Base-by-base conservation (phyloP, 2,329 filamentous ascomycete genomes). In the Harringtonia lauricola region DNA sequence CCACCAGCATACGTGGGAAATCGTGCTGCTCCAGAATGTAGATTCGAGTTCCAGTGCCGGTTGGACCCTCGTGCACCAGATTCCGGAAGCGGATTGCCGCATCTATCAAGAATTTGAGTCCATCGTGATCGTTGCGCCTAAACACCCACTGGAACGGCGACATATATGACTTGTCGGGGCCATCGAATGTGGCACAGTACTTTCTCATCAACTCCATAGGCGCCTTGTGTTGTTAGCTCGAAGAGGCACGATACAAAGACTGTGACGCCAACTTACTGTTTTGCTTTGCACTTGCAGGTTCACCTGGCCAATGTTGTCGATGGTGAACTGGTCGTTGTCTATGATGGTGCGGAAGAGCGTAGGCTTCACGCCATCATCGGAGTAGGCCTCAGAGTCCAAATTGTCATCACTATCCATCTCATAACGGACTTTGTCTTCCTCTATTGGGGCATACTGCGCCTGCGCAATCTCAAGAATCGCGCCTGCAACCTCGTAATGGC, bases 241-340 rank as follows among this genome's bases (percentile, higher is more conserved):
- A 10, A n/a, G 24, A 14, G 13, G 15, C 14, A 24, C 28, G 26
- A 21, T 8, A 31, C 5, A 14, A 8, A 31, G 30, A 8, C 5
- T 8, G 15, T n/a, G 4, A 31, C 17, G n/a, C n/a, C n/a, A 17
- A 39, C 44, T 13, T 41, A 44, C 41, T 8, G 71, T 61, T 15
- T 67, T 62, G 45, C 82, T 84, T 55, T 84, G 79, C 46, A 87
- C 81, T 44, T 81, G 70, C 55, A 74, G 79, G 0, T 75, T 76
- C 4, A 83, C 67, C 50, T 85, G 74, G 0, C 83, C 83, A 45
- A 92, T 70, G 51, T 86, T 78, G 15, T 92, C 83, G 42, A 90
- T 73, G 0, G 86, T 92, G 57, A 84, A 86, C 30, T 72, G 67
- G 13, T 81, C 74, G 51, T 81, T 72, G 51, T 82, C 74, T 24